Base-by-base conservation (phyloP, 1,139 yeast genomes). In the Blastobotrys niveus region DNA sequence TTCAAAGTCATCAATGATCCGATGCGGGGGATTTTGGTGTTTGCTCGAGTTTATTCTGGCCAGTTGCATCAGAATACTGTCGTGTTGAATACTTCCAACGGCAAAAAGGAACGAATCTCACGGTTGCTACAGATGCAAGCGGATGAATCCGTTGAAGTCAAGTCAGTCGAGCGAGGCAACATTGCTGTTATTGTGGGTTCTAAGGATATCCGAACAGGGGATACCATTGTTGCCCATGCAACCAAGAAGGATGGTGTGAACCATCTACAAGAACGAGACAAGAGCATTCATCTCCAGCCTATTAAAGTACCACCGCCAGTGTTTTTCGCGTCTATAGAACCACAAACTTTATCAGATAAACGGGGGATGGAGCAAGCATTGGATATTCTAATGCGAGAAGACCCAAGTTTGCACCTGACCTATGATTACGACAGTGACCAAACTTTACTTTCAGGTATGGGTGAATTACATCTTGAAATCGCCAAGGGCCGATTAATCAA, bases 241-340 rank as follows among this genome's bases (percentile, higher is more conserved):
- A 59, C 68, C 37, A 77, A 77, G 51, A 70, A 68, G 48, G 79
- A 79, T 50, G 76, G 73, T 1, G 65, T 73, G 5, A 52, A 51
- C 17, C 46, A 55, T 3, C 48, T 66, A 34, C 49, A 65, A 0
- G 57, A 70, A 19, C 58, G 64, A 5, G 67, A 68, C 36, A 61
- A 58, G 21, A 80, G 21, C 59, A 67, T 52, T 47, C 76, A 73
- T 44, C 73, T 89, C 38, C 73, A 82, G 49, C 95, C 96, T 0
- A 88, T 91, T 27, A 74, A 70, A 0, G 76, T 86, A 0, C 98
- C 98, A 0, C 95, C 96, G 0, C 95, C 97, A 0, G 93, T 91
- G 8, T 91, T 89, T 64, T 83, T 88, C 54, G 80, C 93, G 1
- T 76, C 88, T 0, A 74, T 91, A 34, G 94, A 86, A 50, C 97